phyloP scores from a whole-genome alignment of 306 rosid species.

The Myrica gale region DNA sequence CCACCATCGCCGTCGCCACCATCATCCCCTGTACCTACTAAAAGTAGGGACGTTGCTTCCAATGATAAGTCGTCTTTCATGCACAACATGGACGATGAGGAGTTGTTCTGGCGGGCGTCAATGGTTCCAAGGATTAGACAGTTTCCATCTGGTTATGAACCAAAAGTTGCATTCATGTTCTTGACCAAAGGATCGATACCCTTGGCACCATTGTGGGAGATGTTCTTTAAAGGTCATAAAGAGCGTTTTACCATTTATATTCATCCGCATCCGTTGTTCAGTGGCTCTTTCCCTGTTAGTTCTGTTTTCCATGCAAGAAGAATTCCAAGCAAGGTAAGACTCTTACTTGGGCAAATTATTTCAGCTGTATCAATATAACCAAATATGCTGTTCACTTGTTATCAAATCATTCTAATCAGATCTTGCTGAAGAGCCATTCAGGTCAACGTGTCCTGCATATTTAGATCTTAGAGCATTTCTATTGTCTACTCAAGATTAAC shows the following conservation, averaged over 20 bases:
- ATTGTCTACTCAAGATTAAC: too few species aligned
- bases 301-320: conserved; percentile 61
- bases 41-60: background rate
- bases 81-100: conserved; percentile 42
- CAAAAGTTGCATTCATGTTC: conserved; percentile 82
- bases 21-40: background rate
- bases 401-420: too few species aligned
- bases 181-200: conserved; percentile 56
- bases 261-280: conserved; percentile 56
- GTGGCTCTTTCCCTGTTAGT: conserved; percentile 30
- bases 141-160: conserved; percentile 26
- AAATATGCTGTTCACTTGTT: too few species aligned
- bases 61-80: conserved; percentile 19
- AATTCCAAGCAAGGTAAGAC: conserved; percentile 78
- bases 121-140: conserved; percentile 33
- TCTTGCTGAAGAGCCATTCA: too few species aligned
- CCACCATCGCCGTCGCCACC: background rate
- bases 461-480: too few species aligned
- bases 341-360: background rate
- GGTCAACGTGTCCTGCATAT: too few species aligned
- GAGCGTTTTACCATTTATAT: conserved; percentile 64
- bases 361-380: background rate
- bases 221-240: conserved; percentile 61
- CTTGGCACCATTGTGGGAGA: conserved; percentile 81
- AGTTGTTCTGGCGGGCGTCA: conserved; percentile 43